A percentile compares a stretch with the other conserved stretches of the same genome.
phyloP scores from a whole-genome alignment of 352 stramenopile genomes.

The Elongisporangium undulatum region DNA sequence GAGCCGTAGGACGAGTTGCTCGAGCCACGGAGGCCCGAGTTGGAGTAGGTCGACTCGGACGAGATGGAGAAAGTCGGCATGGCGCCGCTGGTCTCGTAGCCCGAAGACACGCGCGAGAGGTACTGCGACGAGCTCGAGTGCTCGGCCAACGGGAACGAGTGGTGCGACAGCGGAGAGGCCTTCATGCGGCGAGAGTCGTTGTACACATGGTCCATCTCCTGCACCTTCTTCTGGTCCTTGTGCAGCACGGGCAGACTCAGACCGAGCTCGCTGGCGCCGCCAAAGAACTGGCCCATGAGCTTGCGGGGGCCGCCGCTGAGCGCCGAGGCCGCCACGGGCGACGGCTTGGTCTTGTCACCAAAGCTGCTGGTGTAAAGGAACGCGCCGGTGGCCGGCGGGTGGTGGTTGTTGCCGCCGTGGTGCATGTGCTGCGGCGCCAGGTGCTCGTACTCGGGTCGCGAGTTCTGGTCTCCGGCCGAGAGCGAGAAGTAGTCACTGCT shows the following conservation, averaged over 20 bases:
- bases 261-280: constrained; percentile 15
- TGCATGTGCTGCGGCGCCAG: constrained; percentile 7
- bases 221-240: constrained; percentile 34
- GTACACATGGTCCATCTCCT: constrained; percentile 32
- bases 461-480: constrained; percentile 16
- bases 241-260: constrained; percentile 27
- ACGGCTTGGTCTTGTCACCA: constrained; percentile 30
- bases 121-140: constrained; percentile 9
- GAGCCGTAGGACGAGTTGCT: constrained; percentile 20
- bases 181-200: constrained; percentile 19
- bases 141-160: constrained; percentile 14
- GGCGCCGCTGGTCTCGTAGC: constrained; percentile 5
- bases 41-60: neutral
- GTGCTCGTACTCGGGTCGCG: constrained; percentile 10
- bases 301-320: constrained; percentile 17
- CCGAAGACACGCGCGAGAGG: constrained; percentile 3
- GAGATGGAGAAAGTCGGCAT: neutral
- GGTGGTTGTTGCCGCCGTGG: constrained; percentile 14
- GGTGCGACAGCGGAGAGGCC: constrained; percentile 19
- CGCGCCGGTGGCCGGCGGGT: constrained; percentile 16
- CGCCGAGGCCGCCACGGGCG: constrained; percentile 9
- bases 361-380: constrained; percentile 29
- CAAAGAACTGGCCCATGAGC: constrained; percentile 33
- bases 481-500: constrained; percentile 31
- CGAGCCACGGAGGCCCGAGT: constrained; percentile 19